Conservation (phyloP, 108 stramenopile species). For the Nitzschia sp. region DNA sequence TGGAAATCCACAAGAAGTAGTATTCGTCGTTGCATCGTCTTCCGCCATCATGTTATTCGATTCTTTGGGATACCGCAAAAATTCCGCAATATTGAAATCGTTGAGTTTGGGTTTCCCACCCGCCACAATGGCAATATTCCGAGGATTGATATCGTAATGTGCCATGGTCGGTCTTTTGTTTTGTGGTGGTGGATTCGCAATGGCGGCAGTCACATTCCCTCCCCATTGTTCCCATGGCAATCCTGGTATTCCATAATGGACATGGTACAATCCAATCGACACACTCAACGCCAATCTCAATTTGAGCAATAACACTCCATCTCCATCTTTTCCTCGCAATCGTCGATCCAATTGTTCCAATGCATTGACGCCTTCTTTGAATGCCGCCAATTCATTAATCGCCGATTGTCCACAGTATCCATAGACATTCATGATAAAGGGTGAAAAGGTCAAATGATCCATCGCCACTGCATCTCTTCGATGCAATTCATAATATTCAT, state of each 20-base stretch:
- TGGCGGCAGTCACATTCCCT: slow-evolving; percentile 3
- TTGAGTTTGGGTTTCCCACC: slow-evolving; percentile 80
- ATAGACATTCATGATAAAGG: slow-evolving; percentile 79
- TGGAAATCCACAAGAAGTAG: slow-evolving; percentile 68
- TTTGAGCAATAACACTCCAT: slow-evolving; percentile 56
- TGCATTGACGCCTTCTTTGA: slow-evolving; percentile 45
- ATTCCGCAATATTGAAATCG: slow-evolving; percentile 89
- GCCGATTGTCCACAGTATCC: slow-evolving; percentile 88
- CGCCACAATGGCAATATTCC: slow-evolving; percentile 75
- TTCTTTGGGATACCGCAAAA: slow-evolving; percentile 45
- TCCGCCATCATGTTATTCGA: no score
- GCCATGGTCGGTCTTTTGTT: slow-evolving; percentile 54
- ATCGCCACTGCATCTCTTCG: slow-evolving; percentile 86
- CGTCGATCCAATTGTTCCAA: slow-evolving; percentile 63
- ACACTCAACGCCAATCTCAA: slow-evolving; percentile 71
- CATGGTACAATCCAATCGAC: slow-evolving; percentile 69
- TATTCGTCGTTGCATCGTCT: slow-evolving; percentile 43
- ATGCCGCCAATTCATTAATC: slow-evolving; percentile 82
- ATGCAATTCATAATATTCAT: slow-evolving; percentile 83
- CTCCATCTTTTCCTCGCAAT: slow-evolving; percentile 52
- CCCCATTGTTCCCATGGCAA: slow-evolving; percentile 18
- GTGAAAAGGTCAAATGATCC: slow-evolving; percentile 78
- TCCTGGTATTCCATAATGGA: slow-evolving; percentile 41
- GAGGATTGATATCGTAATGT: slow-evolving; percentile 81
- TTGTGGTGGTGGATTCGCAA: background rate